phyloP scores from a whole-genome alignment of 176 grass and related monocot species.

The Cenchrus purpureus region DNA sequence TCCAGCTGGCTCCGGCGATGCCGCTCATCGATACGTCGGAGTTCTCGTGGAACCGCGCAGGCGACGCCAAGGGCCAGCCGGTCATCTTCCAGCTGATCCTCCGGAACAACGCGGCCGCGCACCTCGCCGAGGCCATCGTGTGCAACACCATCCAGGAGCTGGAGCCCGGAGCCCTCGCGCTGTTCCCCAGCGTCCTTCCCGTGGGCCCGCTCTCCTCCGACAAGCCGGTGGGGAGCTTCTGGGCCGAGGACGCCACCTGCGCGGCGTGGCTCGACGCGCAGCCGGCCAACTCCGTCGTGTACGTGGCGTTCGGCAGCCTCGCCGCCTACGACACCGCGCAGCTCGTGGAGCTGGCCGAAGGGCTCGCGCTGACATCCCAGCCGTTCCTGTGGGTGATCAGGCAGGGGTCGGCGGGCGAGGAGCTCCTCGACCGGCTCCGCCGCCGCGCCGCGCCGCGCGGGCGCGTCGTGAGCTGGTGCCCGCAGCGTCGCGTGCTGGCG shows the following conservation, averaged over 20 bases:
- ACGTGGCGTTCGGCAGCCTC: slow-evolving; percentile 76
- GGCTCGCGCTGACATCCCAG: slow-evolving; percentile 49
- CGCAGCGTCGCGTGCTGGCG: slow-evolving; percentile 65
- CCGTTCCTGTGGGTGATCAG: slow-evolving; percentile 72
- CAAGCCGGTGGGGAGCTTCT: slow-evolving; percentile 49
- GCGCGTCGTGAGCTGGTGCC: slow-evolving; percentile 64
- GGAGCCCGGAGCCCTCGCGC: slow-evolving; percentile 39
- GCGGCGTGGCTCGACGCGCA: slow-evolving; percentile 56
- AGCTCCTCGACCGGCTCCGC: slow-evolving; percentile 12
- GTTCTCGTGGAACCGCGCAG: slow-evolving; percentile 53
- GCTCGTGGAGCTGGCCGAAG: slow-evolving; percentile 69
- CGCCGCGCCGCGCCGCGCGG: slow-evolving; percentile 42
- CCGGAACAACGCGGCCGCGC: slow-evolving; percentile 50
- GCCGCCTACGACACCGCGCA: slow-evolving; percentile 48
- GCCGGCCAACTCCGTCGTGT: slow-evolving; percentile 59
- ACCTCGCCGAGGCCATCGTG: slow-evolving; percentile 45
- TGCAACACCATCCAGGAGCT: slow-evolving; percentile 68
- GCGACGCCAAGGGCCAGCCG: slow-evolving; percentile 22
- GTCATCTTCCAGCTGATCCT: slow-evolving; percentile 32
- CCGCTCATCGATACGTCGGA: slow-evolving; percentile 44
- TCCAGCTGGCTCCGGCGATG: slow-evolving; percentile 55
- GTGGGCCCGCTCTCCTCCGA: slow-evolving; percentile 49
- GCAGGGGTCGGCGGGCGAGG: slow-evolving; percentile 36
- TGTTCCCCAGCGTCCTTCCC: slow-evolving; percentile 46
- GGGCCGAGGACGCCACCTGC: slow-evolving; percentile 54